A percentile compares a stretch with the other conserved stretches of the same genome.
Conservation (phyloP, 148 eudicot species). For the Polygonum aviculare region DNA sequence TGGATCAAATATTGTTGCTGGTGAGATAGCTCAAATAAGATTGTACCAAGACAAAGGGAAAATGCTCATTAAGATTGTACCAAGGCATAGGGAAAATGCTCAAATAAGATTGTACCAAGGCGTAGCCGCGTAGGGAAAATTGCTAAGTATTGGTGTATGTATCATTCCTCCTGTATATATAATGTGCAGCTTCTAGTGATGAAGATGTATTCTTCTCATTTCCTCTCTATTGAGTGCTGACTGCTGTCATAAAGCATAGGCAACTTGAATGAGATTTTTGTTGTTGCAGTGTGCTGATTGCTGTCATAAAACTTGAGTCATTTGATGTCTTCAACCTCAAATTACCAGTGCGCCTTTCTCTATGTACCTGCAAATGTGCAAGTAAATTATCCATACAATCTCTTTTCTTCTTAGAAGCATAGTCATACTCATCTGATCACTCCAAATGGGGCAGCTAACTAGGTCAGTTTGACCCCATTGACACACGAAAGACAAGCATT, state of each 20-base stretch:
- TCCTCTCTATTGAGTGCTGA: neutral
- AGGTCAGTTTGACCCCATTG: too few species aligned
- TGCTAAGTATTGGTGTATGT: neutral
- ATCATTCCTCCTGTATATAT: neutral
- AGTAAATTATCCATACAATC: neutral
- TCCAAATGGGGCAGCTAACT: too few species aligned
- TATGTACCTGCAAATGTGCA: conserved; percentile 33
- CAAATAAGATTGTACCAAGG: neutral
- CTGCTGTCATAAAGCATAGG: neutral
- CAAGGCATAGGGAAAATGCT: neutral
- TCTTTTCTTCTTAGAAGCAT: too few species aligned
- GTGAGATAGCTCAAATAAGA: neutral
- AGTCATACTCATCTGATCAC: too few species aligned
- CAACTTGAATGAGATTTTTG: neutral
- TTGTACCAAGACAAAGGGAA: neutral
- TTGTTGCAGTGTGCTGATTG: conserved; percentile 36
- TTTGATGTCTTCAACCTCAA: conserved; percentile 70
- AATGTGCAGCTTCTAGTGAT: neutral
- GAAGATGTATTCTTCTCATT: neutral
- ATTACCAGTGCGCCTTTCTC: conserved; percentile 63
- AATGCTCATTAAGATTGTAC: neutral
- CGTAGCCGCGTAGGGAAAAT: neutral
- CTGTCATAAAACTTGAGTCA: conserved; percentile 48
- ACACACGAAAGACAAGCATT: too few species aligned
- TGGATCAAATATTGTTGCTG: neutral